Evolutionary conservation across 495 filamentous ascomycete species (phyloP).

Genomic region (Chaetomium cochliodes): DNA sequence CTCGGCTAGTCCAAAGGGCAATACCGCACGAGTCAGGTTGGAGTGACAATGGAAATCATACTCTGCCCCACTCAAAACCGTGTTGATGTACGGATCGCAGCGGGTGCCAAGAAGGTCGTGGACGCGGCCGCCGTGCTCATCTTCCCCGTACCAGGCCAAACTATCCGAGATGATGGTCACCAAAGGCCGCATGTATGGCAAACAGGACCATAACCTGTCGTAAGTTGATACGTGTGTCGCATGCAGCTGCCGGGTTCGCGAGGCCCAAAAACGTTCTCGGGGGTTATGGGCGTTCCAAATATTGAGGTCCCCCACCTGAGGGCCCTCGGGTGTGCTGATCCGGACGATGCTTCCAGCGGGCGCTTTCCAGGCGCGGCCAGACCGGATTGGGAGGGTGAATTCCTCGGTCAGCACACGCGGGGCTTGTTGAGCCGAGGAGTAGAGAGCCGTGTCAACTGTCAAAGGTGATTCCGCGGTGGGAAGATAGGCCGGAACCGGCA

Average conservation of each 20-base stretch:
- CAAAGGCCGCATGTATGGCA: conserved; percentile 73
- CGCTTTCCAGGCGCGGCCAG: conserved; percentile 63
- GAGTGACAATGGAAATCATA: conserved; percentile 83
- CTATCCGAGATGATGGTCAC: conserved; percentile 69
- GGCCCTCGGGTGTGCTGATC: conserved; percentile 69
- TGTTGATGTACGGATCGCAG: conserved; percentile 73
- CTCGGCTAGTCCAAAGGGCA: conserved; percentile 66
- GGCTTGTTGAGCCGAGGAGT: conserved; percentile 38
- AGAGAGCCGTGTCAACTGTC: conserved; percentile 45
- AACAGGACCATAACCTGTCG: conserved; percentile 72
- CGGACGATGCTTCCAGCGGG: conserved; percentile 63
- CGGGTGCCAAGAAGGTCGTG: conserved; percentile 77
- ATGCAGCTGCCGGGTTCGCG: conserved; percentile 73
- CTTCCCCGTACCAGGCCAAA: conserved; percentile 54
- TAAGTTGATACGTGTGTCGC: conserved; percentile 65
- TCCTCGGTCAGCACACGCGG: conserved; percentile 39
- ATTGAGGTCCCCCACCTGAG: conserved; percentile 80
- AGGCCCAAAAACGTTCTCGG: conserved; percentile 76
- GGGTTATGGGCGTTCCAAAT: conserved; percentile 76
- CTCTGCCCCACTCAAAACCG: conserved; percentile 63
- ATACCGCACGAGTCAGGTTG: conserved; percentile 70
- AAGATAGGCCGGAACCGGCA: conserved; percentile 50
- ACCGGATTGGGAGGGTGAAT: conserved; percentile 54
- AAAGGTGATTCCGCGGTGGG: conserved; percentile 45
- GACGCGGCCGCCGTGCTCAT: conserved; percentile 56